Base-by-base conservation (phyloP, 768 basidiomycete species). In the Naganishia friedmannii region DNA sequence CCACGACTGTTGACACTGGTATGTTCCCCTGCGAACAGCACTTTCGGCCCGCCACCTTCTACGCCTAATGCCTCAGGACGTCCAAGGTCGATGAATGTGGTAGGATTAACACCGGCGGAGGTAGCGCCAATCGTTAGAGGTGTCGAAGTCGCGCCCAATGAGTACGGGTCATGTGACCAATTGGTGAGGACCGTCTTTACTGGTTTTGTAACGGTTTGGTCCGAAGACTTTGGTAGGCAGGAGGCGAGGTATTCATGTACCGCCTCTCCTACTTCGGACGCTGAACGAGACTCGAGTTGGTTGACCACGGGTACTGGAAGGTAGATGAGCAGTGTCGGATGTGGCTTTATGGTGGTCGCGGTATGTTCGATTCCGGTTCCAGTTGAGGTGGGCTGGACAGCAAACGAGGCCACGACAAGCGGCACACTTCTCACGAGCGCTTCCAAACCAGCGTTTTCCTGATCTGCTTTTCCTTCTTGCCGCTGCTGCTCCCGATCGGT, bases 21-120 rank as follows among this genome's bases (percentile, higher is more conserved):
- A 58, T 83, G 82, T 74, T 84, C 83, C 0, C 83, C 83, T 15
- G 83, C 83, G 28, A 81, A 84, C 5, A 81, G 80, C 26, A 83
- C 70, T 19, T 71, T 63, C 0, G 82, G 81, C 1, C 63, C 76
- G 79, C 80, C 82, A 46, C 39, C 60, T 2, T 10, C 32, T 3
- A n/a, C 42, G 9, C 67, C 67, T 32, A 55, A n/a, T 17, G n/a
- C 45, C 45, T 78, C 70, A 1, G 79, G 74, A 69, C 79, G 77
- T 0, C 74, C 67, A 1, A 83, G 74, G 72, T 82, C 75, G 29
- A 82, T 73, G 56, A 81, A 82, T 9, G 58, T 53, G 0, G 56
- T 31, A 7, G 56, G 68, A 3, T 21, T 56, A 13, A 28, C 70
- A 2, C 60, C 60, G 10, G 37, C 66, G 31, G 69, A 67, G 0